Base-by-base conservation (phyloP, 1,284 basidiomycete genomes). In the Ganoderma boninense region DNA sequence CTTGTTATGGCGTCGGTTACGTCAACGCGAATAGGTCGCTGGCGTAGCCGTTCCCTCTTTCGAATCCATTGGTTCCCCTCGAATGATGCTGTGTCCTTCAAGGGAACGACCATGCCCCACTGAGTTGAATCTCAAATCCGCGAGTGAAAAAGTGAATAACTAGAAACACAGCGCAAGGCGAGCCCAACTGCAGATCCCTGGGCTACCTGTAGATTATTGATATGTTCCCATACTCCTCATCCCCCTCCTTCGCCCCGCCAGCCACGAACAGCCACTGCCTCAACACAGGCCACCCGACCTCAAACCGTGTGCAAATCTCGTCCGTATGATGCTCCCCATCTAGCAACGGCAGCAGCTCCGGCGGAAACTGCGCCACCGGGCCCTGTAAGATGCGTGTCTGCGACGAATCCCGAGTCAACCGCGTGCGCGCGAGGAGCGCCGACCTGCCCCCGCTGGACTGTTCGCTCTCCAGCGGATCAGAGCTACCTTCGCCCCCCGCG, bases 291-390 rank as follows among this genome's bases (percentile, higher is more conserved):
- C 96, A 97, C 6, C 93, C 92, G 67, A 92, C 90, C 73, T 94
- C 91, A 76, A 96, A 96, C 64, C 79, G 85, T 23, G 95, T 92
- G 71, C 94, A 94, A 62, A 98, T 84, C 81, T 98, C 96, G 80
- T 98, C 97, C 1, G 95, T 92, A 80, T 97, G 94, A 81, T 96
- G 96, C 69, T 93, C 92, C 4, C 96, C 97, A 77, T 98, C 93
- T 14, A 98, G 84, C 68, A 94, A 81, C 5, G 84, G 76, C 29
- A 89, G 77, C 49, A 98, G 77, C 35, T 91, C 91, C 6, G 83
- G 81, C 18, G 92, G 92, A 73, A 84, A 87, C 38, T 72, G 78
- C 23, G 60, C 60, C 23, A 74, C 73, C 29, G 77, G 81, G 38
- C 79, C 73, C 57, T 78, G 76, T 11, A 72, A 63, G 40, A 72